Percentiles rank a stretch among this genome's conserved stretches.
These are phyloP conservation scores for Prunus padus DNA, from an alignment of 306 rosid species.

Conservation along the genomic window DNA sequence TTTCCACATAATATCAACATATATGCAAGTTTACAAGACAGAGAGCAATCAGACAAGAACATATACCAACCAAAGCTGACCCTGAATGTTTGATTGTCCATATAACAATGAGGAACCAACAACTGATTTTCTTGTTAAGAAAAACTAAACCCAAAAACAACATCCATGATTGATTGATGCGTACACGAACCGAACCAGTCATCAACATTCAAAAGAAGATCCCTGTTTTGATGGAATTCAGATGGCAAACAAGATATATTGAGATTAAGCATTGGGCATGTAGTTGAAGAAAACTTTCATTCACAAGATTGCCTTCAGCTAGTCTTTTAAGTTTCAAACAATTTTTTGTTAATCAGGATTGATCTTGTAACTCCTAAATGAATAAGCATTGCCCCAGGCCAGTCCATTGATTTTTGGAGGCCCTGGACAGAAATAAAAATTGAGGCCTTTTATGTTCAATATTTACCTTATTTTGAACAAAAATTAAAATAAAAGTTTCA, in stretches of 20 bases:
- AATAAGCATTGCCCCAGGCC: background rate
- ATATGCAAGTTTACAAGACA: too few species aligned
- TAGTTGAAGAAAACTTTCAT: background rate
- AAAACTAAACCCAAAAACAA: background rate
- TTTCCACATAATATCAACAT: too few species aligned
- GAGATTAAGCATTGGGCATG: background rate
- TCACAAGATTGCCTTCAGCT: background rate
- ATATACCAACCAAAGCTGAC: too few species aligned
- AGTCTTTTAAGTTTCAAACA: background rate
- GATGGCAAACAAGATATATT: background rate
- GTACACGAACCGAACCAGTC: background rate
- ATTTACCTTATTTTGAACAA: too few species aligned
- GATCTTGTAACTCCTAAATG: background rate
- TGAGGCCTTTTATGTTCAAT: too few species aligned
- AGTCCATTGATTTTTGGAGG: too few species aligned
- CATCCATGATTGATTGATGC: background rate
- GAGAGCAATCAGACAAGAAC: too few species aligned
- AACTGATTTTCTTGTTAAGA: background rate
- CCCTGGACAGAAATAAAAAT: too few species aligned
- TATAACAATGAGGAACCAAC: background rate
- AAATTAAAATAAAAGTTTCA: too few species aligned
- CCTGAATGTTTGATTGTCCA: too few species aligned
- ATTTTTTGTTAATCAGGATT: background rate
- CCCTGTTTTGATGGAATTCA: background rate
- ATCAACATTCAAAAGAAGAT: background rate